Percentiles rank a stretch among this genome's conserved stretches.
Evolutionary conservation across 2,329 filamentous ascomycete species (phyloP).

Genomic region (Chaetomiaceae sp.): DNA sequence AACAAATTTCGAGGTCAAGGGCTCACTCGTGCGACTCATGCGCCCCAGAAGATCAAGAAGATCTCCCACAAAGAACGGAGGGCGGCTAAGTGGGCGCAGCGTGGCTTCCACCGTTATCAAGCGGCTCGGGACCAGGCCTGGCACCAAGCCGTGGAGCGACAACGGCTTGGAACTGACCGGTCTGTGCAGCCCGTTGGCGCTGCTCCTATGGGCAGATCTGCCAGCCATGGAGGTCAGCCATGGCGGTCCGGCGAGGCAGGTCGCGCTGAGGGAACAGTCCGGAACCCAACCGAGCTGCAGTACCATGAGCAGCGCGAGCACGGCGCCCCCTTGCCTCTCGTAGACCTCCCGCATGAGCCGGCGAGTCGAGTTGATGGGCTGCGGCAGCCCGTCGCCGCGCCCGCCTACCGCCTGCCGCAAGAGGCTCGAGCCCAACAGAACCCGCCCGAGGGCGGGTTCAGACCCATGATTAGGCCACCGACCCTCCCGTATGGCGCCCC

Average conservation of each 20-base stretch:
- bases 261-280: slow-evolving; percentile 4
- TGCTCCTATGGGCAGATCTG: slow-evolving; percentile 13
- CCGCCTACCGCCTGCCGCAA: slow-evolving; percentile 8
- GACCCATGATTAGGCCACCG: slow-evolving; percentile 21
- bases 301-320: slow-evolving; percentile 5
- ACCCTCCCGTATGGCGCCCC: slow-evolving; percentile 8
- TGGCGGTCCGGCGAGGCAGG: slow-evolving; percentile 5
- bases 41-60: slow-evolving; percentile 18
- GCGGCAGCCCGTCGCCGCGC: neutral
- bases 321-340: neutral
- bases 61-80: slow-evolving; percentile 20
- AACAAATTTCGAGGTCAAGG: neutral
- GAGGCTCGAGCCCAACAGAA: neutral
- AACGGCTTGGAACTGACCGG: slow-evolving; percentile 21
- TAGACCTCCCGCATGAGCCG: neutral
- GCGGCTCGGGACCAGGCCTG: slow-evolving; percentile 29
- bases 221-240: slow-evolving; percentile 13
- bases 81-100: slow-evolving; percentile 32
- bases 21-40: slow-evolving; percentile 2
- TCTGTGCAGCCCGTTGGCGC: slow-evolving; percentile 1
- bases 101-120: slow-evolving; percentile 43
- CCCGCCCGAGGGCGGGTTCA: slow-evolving; percentile 5
- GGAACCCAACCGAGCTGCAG: slow-evolving; percentile 6
- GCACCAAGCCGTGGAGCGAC: slow-evolving; percentile 29
- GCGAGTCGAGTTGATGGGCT: neutral